Evolutionary conservation across 495 filamentous ascomycete species (phyloP).

Genomic region (Penicillium fimorum): DNA sequence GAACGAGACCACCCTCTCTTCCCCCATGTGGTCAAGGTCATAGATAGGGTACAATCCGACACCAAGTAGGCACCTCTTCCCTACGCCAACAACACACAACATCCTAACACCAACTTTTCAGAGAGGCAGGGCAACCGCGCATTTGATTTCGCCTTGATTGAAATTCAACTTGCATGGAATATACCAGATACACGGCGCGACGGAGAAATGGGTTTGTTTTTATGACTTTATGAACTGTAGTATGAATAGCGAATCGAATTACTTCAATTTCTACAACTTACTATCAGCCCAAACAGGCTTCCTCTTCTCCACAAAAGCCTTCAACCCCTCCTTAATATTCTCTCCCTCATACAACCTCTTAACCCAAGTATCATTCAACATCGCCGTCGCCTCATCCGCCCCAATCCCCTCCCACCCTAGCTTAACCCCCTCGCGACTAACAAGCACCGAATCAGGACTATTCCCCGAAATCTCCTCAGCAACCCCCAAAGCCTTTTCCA

Average conservation of each 20-base stretch:
- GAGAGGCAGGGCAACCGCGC: slow-evolving; percentile 31
- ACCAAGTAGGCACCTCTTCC: slow-evolving; percentile 34
- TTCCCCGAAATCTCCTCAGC: slow-evolving; percentile 45
- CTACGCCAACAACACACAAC: neutral
- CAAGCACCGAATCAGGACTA: slow-evolving; percentile 74
- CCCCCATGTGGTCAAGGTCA: slow-evolving; percentile 64
- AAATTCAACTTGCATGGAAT: slow-evolving; percentile 32
- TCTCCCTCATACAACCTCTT: slow-evolving; percentile 62
- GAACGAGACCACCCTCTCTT: slow-evolving; percentile 71
- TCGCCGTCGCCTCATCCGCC: slow-evolving; percentile 61
- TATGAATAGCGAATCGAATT: slow-evolving; percentile 13
- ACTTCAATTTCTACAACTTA: slow-evolving; percentile 50
- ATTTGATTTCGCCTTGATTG: slow-evolving; percentile 20
- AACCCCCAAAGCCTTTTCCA: slow-evolving; percentile 54
- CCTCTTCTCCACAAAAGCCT: slow-evolving; percentile 81
- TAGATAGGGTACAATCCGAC: slow-evolving; percentile 71
- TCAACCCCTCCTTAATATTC: slow-evolving; percentile 78
- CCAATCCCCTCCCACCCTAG: slow-evolving; percentile 68
- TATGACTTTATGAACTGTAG: slow-evolving; percentile 18
- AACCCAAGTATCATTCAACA: slow-evolving; percentile 58
- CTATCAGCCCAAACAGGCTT: slow-evolving; percentile 71
- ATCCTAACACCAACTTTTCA: slow-evolving; percentile 11
- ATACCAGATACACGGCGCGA: slow-evolving; percentile 27
- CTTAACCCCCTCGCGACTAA: slow-evolving; percentile 66
- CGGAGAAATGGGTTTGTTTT: slow-evolving; percentile 10